Conservation (phyloP, 208 protist genomes). For the Wallacemonas sp. region DNA sequence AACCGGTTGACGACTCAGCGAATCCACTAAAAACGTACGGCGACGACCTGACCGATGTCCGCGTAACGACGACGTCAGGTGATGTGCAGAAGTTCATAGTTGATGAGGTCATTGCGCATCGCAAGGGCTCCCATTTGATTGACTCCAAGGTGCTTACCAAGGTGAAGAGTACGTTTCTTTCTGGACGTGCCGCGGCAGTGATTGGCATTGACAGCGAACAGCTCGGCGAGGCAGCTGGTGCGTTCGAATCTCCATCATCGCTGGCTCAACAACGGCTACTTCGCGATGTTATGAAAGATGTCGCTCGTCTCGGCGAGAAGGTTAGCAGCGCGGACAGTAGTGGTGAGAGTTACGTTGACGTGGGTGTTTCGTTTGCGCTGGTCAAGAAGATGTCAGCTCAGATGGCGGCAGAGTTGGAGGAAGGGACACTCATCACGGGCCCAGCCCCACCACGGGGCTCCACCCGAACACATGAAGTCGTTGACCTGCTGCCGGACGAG, state of each 20-base stretch:
- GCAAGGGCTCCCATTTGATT: constrained; percentile 24
- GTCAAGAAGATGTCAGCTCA: constrained; percentile 6
- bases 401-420: background rate
- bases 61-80: constrained; percentile 10
- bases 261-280: constrained; percentile 31
- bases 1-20: constrained; percentile 23
- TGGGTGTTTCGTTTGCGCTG: constrained; percentile 3
- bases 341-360: constrained; percentile 6
- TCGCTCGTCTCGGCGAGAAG: background rate
- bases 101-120: constrained; percentile 43
- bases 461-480: constrained; percentile 21
- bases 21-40: constrained; percentile 28
- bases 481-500: constrained; percentile 35
- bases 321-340: background rate
- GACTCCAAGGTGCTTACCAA: constrained; percentile 36
- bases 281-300: constrained; percentile 12
- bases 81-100: constrained; percentile 19
- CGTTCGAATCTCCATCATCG: constrained; percentile 44
- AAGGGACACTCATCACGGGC: background rate
- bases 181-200: constrained; percentile 31
- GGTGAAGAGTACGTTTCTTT: constrained; percentile 18
- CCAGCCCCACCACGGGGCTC: background rate
- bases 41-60: constrained; percentile 16
- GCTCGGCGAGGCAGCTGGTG: constrained; percentile 1
- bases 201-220: constrained; percentile 34